Evolutionary conservation across 495 filamentous ascomycete genomes (phyloP).

Genomic region (Xylaria longipes): DNA sequence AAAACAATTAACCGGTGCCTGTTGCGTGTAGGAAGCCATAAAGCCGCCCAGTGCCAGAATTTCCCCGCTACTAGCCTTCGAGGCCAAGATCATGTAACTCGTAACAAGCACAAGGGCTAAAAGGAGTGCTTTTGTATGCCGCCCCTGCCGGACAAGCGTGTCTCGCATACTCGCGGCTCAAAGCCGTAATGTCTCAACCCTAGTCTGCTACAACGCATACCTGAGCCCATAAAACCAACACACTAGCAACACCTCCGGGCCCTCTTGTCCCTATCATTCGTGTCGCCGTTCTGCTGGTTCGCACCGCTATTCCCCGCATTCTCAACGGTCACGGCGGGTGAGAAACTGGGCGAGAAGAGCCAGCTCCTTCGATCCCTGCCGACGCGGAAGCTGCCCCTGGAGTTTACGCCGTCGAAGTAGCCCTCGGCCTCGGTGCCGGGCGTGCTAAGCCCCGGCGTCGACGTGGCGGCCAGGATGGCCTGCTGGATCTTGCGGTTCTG

Average conservation of each 20-base stretch:
- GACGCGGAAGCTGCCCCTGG: constrained; percentile 64
- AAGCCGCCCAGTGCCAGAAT: not conserved
- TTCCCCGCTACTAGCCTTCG: not conserved
- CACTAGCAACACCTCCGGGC: constrained; percentile 57
- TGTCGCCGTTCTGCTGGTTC: constrained; percentile 38
- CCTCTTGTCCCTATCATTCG: constrained; percentile 38
- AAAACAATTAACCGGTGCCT: not conserved
- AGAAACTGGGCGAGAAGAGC: constrained; percentile 62
- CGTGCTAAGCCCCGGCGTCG: constrained; percentile 41
- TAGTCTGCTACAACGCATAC: not conserved
- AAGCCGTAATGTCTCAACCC: not conserved
- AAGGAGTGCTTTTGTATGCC: not conserved
- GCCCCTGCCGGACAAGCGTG: not conserved
- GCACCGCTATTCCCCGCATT: constrained; percentile 42
- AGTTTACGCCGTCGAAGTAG: constrained; percentile 56
- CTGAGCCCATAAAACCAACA: not conserved
- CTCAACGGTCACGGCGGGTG: constrained; percentile 54
- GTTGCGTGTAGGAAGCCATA: not conserved
- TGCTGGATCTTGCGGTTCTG: constrained; percentile 76
- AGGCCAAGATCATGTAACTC: not conserved
- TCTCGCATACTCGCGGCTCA: not conserved
- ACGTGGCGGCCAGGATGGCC: constrained; percentile 54
- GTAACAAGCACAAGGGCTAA: not conserved
- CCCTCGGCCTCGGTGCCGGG: constrained; percentile 39
- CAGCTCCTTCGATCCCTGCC: constrained; percentile 68